Base-by-base conservation (phyloP, 176 grass and related monocot genomes). In the Eleusine coracana region DNA sequence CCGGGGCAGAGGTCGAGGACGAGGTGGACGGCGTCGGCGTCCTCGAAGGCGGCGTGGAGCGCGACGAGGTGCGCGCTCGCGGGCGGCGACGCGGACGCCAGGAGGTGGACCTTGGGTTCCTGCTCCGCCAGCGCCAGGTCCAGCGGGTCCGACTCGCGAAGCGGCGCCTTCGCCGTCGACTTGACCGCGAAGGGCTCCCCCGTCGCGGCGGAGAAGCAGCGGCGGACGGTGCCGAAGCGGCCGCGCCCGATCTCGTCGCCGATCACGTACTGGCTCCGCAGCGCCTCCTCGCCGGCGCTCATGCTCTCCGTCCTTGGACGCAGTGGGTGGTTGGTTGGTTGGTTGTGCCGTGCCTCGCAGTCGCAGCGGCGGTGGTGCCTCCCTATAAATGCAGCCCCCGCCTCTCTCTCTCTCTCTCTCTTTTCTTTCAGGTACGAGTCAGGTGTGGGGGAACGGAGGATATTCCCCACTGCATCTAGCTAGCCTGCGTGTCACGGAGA, bases 181-280 rank as follows among this genome's bases (percentile, higher is more conserved):
- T 96, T 93, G 36, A 96, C 52, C 15, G 91, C 94, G 25, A 96
- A 62, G 21, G 71, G 10, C 55, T 80, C 77, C 0, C 93, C 93
- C 52, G 90, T 91, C 17, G 74, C 56, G 21, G 62, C 52, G n/a
- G 81, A 64, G 86, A 72, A 85, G 91, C 91, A 96, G 83, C 90
- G 90, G 39, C 76, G 81, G 1, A 96, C 91, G 6, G 80, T 66
- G 8, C 94, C 94, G 81, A 96, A 96, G 38, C 91, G 85, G 14
- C 94, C 94, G 48, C 81, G 66, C 1, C 91, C 94, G 74, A 96
- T 89, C 91, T 96, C 94, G 8, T 93, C 88, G 36, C 91, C 84
- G 64, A 96, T 55, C 27, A 87, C 64, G 88, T 96, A 96, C 83
- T 91, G 77, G 74, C 78, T 45, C 68, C 54, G 13, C 17, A 89